phyloP scores from a whole-genome alignment of 1,284 basidiomycete species.

The Xerocomus nothofagi region DNA sequence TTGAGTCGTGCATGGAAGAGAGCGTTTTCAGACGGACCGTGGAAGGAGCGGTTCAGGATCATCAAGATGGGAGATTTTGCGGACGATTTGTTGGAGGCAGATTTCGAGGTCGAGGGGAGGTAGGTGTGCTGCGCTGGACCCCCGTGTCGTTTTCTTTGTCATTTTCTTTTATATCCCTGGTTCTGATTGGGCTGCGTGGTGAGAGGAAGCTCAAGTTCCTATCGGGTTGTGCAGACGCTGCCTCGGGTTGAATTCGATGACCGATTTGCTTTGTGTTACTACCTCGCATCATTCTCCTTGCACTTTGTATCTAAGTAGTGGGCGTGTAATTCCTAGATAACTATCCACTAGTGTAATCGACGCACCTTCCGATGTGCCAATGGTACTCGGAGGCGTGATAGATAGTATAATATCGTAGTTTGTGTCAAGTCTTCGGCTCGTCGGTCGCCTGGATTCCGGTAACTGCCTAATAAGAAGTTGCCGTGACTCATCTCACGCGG shows the following conservation, averaged over 20 bases:
- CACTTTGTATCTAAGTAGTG: slow-evolving; percentile 20
- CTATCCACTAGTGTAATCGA: no score
- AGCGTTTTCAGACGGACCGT: slow-evolving; percentile 58
- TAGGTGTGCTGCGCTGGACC: slow-evolving; percentile 4
- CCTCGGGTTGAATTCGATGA: not conserved
- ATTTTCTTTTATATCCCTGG: not conserved
- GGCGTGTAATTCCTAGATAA: no score
- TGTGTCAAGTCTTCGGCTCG: no score
- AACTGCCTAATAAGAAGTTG: no score
- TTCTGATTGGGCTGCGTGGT: not conserved
- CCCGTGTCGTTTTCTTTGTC: not conserved
- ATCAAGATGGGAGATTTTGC: slow-evolving; percentile 65
- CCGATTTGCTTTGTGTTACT: slow-evolving; percentile 7
- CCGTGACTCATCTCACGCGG: no score
- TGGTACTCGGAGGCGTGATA: no score
- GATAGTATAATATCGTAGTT: no score
- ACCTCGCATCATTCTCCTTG: not conserved
- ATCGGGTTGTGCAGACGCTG: not conserved
- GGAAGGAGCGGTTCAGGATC: slow-evolving; percentile 47
- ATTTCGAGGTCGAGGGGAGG: slow-evolving; percentile 24
- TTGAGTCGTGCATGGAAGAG: slow-evolving; percentile 70
- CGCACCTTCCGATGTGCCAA: no score
- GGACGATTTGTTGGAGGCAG: slow-evolving; percentile 49
- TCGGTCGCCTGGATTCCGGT: no score
- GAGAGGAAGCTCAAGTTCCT: not conserved